A percentile compares a stretch with the other conserved stretches of the same genome.
These are phyloP conservation scores for Cicer chorassanicum DNA, from an alignment of 306 rosid species.

Conservation along the genomic window DNA sequence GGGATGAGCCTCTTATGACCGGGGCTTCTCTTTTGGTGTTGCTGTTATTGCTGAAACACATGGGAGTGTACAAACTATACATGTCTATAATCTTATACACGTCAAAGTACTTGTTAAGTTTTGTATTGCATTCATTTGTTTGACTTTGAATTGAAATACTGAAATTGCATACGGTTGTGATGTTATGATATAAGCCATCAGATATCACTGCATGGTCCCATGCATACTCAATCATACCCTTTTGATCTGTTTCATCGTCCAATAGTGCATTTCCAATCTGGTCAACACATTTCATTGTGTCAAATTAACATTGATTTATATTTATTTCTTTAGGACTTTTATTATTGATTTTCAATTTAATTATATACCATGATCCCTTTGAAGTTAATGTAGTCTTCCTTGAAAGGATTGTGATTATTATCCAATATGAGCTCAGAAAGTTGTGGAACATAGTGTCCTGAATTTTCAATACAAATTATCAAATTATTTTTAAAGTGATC, in stretches of 20 bases:
- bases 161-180: conserved; percentile 52
- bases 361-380: conserved; percentile 69
- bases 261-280: conserved; percentile 63
- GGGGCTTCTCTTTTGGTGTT: conserved; percentile 24
- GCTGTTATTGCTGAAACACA: conserved; percentile 43
- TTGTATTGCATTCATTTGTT: conserved; percentile 37
- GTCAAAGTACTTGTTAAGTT: conserved; percentile 46
- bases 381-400: conserved; percentile 60
- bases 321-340: not conserved
- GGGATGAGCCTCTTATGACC: conserved; percentile 13
- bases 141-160: conserved; percentile 31
- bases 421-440: conserved; percentile 71
- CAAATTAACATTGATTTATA: conserved; percentile 6
- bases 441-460: conserved; percentile 93
- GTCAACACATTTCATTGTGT: not conserved
- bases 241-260: conserved; percentile 62
- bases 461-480: not conserved
- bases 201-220: conserved; percentile 69
- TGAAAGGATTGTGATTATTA: conserved; percentile 43
- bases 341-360: not conserved
- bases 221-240: conserved; percentile 64
- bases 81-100: conserved; percentile 53
- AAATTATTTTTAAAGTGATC: not conserved
- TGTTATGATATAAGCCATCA: conserved; percentile 50
- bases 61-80: conserved; percentile 63